Base-by-base conservation (phyloP, 371 early-diverging fungal species). In the Mucor circinelloides region DNA sequence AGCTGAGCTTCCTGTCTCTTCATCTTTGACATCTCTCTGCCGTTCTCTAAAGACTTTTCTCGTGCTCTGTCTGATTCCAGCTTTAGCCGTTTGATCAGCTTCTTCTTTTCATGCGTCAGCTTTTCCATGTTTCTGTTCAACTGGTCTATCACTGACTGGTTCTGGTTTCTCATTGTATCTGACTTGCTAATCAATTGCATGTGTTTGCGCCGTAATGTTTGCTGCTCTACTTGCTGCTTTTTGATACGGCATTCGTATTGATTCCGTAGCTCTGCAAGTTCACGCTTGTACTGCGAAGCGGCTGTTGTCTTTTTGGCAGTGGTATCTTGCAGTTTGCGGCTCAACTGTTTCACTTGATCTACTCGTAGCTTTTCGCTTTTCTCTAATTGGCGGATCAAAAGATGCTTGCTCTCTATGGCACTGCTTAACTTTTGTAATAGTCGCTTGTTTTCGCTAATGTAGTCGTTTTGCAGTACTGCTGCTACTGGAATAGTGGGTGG, bases 1-100 rank as follows among this genome's bases (percentile, higher is more conserved):
- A 58, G 55, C 31, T 79, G 77, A 28, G 79, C 79, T 70, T 93
- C 93, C 15, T 84, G 79, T 8, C 87, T 73, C 19, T 86, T 82
- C 25, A 91, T 66, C 32, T 82, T 81, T n/a, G 89, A 82, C 57
- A 93, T 81, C 64, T 93, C 93, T 15, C 85, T 79, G 46, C 90
- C 89, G 61, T 80, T 86, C n/a, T 79, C 77, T 25, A 77, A 78
- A n/a, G 81, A 74, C 44, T 87, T 78, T 32, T 90, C 91, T 40
- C 89, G 85, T 50, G 84, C 76, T 3, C 85, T 76, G 62, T 90
- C 85, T 0, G 87, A 79, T 58, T 93, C 92, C 66, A 87, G 85
- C 68, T 91, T 91, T 64, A 93, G 83, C 6, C 91, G 88, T 62
- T 90, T 91, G 66, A 91, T 72, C 75, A 92, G 79, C 17, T 88